Evolutionary conservation across 2,329 filamentous ascomycete species (phyloP).

Genomic region (Epichloe coenophiala): DNA sequence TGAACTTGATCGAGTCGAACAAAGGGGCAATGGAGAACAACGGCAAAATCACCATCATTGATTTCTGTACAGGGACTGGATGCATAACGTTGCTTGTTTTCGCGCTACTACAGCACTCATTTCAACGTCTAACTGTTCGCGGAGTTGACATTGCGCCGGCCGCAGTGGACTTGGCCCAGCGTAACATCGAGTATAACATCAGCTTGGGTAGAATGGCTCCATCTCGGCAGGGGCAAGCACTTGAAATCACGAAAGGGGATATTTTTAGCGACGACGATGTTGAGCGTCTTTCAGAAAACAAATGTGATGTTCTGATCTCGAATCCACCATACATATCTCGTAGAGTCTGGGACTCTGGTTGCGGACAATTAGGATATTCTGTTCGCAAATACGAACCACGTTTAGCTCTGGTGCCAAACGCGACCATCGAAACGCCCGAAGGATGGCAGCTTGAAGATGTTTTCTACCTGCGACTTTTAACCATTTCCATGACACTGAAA

Average conservation of each 20-base stretch:
- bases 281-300: slow-evolving; percentile 9
- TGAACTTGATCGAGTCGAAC: slow-evolving; percentile 25
- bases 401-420: slow-evolving; percentile 55
- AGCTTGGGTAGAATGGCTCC: slow-evolving; percentile 12
- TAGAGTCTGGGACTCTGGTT: slow-evolving; percentile 23
- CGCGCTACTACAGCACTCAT: slow-evolving; percentile 36
- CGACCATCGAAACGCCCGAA: slow-evolving; percentile 14
- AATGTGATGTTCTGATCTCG: slow-evolving; percentile 57
- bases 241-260: slow-evolving; percentile 35
- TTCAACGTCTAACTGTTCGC: slow-evolving; percentile 33
- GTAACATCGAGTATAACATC: slow-evolving; percentile 55
- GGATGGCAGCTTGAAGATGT: slow-evolving; percentile 30
- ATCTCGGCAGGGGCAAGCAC: slow-evolving; percentile 9
- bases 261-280: slow-evolving; percentile 33
- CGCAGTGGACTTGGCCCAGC: slow-evolving; percentile 51
- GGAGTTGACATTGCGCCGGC: slow-evolving; percentile 60
- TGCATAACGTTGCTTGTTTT: slow-evolving; percentile 75
- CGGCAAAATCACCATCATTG: slow-evolving; percentile 48
- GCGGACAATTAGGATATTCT: slow-evolving; percentile 45
- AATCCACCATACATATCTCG: slow-evolving; percentile 88
- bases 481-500: slow-evolving; percentile 33
- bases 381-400: slow-evolving; percentile 73
- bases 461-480: slow-evolving; percentile 56
- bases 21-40: slow-evolving; percentile 4
- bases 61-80: slow-evolving; percentile 83